Percentiles rank a stretch among this genome's conserved stretches.
Conservation (phyloP, 495 filamentous ascomycete genomes). For the Aspergillus cavernicola region DNA sequence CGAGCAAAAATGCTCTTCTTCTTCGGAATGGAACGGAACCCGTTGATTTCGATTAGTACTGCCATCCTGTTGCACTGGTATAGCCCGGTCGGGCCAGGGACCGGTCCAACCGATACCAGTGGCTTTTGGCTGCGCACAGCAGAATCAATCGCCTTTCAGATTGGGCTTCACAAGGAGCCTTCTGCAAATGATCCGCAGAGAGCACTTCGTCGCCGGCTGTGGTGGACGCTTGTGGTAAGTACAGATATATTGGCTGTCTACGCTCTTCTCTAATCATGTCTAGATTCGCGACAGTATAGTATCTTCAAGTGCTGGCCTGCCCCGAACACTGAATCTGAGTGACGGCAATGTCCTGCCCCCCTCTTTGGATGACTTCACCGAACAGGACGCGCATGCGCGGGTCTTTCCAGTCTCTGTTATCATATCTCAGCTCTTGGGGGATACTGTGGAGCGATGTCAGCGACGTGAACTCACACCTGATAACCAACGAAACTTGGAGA, state of each 20-base stretch:
- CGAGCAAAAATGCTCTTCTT: slow-evolving; percentile 5
- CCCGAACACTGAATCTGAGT: not conserved
- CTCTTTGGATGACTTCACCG: slow-evolving; percentile 1
- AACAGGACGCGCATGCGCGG: not conserved
- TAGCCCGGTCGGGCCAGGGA: not conserved
- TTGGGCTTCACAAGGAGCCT: slow-evolving; percentile 3
- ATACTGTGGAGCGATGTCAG: not conserved
- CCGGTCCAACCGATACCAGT: not conserved
- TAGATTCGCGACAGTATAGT: not conserved
- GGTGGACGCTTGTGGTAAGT: slow-evolving; percentile 6
- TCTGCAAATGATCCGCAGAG: not conserved
- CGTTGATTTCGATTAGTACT: not conserved
- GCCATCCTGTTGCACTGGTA: slow-evolving; percentile 2
- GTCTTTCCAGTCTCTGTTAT: not conserved
- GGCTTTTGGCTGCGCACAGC: slow-evolving; percentile 5
- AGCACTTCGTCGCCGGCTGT: not conserved
- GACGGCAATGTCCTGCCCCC: not conserved
- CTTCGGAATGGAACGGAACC: slow-evolving; percentile 1
- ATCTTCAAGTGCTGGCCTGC: not conserved
- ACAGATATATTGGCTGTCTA: too few species aligned
- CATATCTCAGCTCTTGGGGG: not conserved
- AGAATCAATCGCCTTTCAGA: slow-evolving; percentile 2
- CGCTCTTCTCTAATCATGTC: not conserved
- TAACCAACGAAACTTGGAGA: not conserved
- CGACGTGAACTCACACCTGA: not conserved